phyloP scores from a whole-genome alignment of 257 asterid species.

The Solanum sparsipilum region DNA sequence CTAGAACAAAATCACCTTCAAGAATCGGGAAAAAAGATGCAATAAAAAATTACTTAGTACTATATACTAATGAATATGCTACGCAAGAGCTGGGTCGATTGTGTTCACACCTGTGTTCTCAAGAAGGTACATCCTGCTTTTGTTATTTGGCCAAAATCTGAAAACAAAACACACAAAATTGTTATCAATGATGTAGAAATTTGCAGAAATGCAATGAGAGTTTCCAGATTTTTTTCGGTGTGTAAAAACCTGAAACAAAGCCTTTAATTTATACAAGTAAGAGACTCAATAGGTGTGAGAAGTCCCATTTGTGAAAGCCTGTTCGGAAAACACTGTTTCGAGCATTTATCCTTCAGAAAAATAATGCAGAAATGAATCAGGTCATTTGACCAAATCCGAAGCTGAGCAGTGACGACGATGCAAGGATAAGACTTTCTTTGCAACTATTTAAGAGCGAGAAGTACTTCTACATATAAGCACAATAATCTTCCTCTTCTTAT shows the following conservation, averaged over 20 bases:
- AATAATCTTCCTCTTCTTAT: not conserved
- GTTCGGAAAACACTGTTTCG: not conserved
- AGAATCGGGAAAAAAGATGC: not conserved
- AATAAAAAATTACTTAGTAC: not conserved
- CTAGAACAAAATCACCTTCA: conserved; percentile 29
- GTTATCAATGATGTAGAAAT: not conserved
- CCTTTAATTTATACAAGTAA: not conserved
- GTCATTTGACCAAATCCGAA: not conserved
- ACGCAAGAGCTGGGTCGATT: not conserved
- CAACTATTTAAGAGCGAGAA: not conserved
- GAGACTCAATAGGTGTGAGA: not conserved
- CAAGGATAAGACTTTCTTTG: not conserved
- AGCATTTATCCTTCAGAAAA: not conserved
- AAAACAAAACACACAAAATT: not conserved
- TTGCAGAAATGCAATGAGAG: not conserved
- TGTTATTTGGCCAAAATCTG: conserved; percentile 53
- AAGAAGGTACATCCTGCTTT: conserved; percentile 91
- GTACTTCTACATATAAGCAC: not conserved
- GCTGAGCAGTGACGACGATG: not conserved
- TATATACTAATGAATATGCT: not conserved
- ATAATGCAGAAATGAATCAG: not conserved
- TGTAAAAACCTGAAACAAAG: not conserved
- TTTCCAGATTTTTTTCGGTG: not conserved
- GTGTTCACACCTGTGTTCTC: conserved; percentile 65
- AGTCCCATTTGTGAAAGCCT: not conserved